phyloP scores from a whole-genome alignment of 2,329 filamentous ascomycete genomes.

The Diplodia mutila region DNA sequence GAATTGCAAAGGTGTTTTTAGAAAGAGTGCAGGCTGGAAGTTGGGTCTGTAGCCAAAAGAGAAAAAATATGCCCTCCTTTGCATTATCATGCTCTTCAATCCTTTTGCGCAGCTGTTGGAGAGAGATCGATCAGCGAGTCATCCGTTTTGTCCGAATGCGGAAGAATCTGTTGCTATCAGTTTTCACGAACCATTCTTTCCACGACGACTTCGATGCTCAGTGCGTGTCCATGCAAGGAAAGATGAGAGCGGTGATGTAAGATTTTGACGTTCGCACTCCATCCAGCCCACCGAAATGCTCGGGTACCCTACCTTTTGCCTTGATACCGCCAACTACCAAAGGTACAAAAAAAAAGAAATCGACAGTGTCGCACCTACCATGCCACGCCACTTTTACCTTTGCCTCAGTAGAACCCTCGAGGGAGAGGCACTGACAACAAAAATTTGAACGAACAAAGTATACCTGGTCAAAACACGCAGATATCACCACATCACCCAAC shows the following conservation, averaged over 20 bases:
- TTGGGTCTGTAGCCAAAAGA: conserved; percentile 16
- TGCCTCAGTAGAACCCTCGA: not conserved
- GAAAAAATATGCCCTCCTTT: conserved; percentile 5
- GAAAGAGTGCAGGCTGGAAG: conserved; percentile 12
- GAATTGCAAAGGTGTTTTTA: not conserved
- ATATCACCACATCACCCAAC: not conserved
- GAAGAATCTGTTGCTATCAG: not conserved
- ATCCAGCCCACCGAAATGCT: not conserved
- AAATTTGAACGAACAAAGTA: too few species aligned
- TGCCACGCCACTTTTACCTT: not conserved
- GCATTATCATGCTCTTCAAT: not conserved
- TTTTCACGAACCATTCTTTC: not conserved
- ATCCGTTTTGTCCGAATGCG: not conserved
- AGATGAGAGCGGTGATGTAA: not conserved
- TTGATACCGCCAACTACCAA: not conserved
- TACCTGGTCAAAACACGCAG: not conserved
- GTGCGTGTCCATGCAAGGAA: not conserved
- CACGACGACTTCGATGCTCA: not conserved
- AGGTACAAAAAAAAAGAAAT: not conserved
- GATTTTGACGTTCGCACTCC: not conserved
- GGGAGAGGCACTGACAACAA: not conserved
- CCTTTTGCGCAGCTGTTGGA: not conserved
- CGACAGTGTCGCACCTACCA: not conserved
- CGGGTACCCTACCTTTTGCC: not conserved
- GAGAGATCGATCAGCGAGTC: not conserved